phyloP scores from a whole-genome alignment of 768 basidiomycete species.

The Strobilomyces confusus region DNA sequence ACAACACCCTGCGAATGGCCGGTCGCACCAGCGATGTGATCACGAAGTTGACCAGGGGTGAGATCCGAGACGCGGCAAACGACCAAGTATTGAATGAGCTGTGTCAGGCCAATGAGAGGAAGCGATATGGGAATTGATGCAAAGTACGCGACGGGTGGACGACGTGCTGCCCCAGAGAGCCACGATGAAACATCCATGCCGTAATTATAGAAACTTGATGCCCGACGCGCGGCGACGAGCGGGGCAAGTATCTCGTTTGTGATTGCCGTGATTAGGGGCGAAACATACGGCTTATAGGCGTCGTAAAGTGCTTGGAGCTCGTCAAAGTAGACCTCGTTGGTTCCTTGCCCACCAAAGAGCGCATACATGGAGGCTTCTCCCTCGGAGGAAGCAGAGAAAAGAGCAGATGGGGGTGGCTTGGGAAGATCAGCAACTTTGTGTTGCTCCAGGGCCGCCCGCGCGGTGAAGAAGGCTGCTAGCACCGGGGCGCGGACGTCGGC shows the following conservation, averaged over 20 bases:
- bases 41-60: slow-evolving; percentile 76
- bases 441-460: slow-evolving; percentile 65
- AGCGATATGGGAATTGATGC: slow-evolving; percentile 92
- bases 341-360: slow-evolving; percentile 96
- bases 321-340: slow-evolving; percentile 97
- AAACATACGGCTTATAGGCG: slow-evolving; percentile 85
- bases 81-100: slow-evolving; percentile 88
- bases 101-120: slow-evolving; percentile 94
- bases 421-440: slow-evolving; percentile 54
- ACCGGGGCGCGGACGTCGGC: slow-evolving; percentile 73
- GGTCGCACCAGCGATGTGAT: slow-evolving; percentile 78
- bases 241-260: slow-evolving; percentile 67
- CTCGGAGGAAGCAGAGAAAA: slow-evolving; percentile 58
- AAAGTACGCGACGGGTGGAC: slow-evolving; percentile 80
- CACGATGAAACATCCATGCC: slow-evolving; percentile 83
- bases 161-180: slow-evolving; percentile 66
- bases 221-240: slow-evolving; percentile 55
- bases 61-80: slow-evolving; percentile 71
- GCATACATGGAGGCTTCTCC: slow-evolving; percentile 79
- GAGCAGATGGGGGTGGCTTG: slow-evolving; percentile 57
- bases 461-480: slow-evolving; percentile 74
- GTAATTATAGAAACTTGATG: slow-evolving; percentile 63
- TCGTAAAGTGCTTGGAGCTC: slow-evolving; percentile 91
- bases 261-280: slow-evolving; percentile 60
- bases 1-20: slow-evolving; percentile 98